A percentile compares a stretch with the other conserved stretches of the same genome.
Conservation (phyloP, 441 rosid species). For the Kokia cookei region DNA sequence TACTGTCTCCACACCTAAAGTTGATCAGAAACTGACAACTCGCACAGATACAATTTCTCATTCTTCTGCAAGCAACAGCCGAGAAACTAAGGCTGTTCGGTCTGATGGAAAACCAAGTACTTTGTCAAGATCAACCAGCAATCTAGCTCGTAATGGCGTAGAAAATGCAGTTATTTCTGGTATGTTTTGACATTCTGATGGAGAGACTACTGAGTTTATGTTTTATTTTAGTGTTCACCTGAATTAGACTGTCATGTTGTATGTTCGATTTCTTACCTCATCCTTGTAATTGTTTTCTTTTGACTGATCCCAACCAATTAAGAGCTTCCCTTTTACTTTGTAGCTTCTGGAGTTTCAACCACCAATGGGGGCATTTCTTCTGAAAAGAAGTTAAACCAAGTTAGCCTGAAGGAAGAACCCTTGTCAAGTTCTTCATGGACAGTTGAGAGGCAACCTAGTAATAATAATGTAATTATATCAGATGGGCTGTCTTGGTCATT, state of each 20-base stretch:
- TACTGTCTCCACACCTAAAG: constrained; percentile 31
- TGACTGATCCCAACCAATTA: background rate
- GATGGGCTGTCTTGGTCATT: constrained; percentile 46
- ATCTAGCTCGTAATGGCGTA: constrained; percentile 41
- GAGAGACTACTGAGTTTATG: background rate
- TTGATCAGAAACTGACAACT: constrained; percentile 51
- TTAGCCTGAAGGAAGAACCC: constrained; percentile 58
- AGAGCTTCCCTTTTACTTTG: constrained; percentile 17
- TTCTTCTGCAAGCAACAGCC: constrained; percentile 39
- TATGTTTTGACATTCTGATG: constrained; percentile 26
- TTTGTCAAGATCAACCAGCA: constrained; percentile 47
- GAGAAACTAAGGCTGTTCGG: constrained; percentile 48
- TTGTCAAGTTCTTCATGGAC: constrained; percentile 52
- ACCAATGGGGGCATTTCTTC: constrained; percentile 28
- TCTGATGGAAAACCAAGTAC: constrained; percentile 57
- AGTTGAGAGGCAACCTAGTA: constrained; percentile 40
- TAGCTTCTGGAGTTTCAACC: constrained; percentile 51
- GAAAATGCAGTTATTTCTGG: constrained; percentile 51
- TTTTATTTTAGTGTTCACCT: background rate
- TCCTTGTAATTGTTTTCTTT: background rate
- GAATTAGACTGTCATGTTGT: background rate
- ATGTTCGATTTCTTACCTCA: background rate
- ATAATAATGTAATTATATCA: constrained; percentile 37
- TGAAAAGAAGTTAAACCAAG: constrained; percentile 47
- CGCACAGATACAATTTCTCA: constrained; percentile 34